phyloP scores from a whole-genome alignment of 768 basidiomycete species.

The Rhodotorula toruloides region DNA sequence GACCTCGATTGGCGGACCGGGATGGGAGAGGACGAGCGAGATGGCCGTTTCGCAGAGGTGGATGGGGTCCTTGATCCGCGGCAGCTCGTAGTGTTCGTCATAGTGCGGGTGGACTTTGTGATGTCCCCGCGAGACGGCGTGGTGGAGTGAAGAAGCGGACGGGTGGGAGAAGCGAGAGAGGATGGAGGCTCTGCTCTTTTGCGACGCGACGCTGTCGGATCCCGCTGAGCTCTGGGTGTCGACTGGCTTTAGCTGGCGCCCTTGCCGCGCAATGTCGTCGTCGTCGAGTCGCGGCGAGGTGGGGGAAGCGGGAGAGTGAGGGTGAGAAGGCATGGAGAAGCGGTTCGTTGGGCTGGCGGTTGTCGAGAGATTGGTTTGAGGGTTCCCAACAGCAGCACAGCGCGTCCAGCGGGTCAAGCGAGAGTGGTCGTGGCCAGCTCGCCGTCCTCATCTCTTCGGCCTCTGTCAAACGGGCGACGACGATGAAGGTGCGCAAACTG shows the following conservation, averaged over 20 bases:
- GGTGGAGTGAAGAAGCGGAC: background rate
- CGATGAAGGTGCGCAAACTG: background rate
- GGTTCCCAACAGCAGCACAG: too few relatives aligned
- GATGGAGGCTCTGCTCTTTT: too few relatives aligned
- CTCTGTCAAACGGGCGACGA: background rate
- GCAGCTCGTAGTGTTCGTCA: background rate
- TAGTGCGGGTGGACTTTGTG: background rate
- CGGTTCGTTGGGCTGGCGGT: background rate
- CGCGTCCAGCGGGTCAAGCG: too few relatives aligned
- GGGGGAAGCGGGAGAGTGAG: too few relatives aligned
- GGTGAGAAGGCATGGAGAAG: background rate
- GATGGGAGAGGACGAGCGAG: conserved; percentile 5
- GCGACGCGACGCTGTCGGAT: background rate
- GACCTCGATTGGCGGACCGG: conserved; percentile 11
- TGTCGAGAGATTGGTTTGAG: too few relatives aligned
- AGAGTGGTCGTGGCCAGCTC: too few relatives aligned
- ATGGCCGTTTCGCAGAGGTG: conserved; percentile 18
- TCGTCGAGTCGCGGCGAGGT: too few relatives aligned
- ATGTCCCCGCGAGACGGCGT: background rate
- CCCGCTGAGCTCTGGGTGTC: background rate
- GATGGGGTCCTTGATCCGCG: conserved; percentile 3
- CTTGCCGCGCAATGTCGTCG: background rate
- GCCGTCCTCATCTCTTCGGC: background rate
- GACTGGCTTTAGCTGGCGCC: background rate
- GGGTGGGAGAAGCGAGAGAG: background rate